Evolutionary conservation across 139 green algal species (phyloP).

Genomic region (Ulvella scutata): DNA sequence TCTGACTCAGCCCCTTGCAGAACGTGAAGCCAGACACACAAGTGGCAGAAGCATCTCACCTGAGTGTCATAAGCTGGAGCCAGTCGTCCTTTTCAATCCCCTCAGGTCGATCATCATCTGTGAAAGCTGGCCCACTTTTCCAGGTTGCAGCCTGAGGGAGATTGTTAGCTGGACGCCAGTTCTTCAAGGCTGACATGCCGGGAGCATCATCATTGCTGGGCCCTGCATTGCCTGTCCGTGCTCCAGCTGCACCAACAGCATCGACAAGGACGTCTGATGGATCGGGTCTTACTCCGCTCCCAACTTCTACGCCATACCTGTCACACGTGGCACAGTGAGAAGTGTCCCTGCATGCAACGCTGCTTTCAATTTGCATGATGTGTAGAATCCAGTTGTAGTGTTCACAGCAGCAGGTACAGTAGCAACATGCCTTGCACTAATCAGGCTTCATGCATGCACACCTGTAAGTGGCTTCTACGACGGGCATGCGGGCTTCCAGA

Average conservation of each 20-base stretch:
- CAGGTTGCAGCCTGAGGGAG: neutral
- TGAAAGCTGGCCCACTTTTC: neutral
- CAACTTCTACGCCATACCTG: neutral
- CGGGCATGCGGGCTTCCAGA: neutral
- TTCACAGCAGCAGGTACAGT: neutral
- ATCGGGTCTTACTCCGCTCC: neutral
- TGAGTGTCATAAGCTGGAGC: neutral
- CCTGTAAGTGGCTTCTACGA: neutral
- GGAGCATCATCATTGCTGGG: neutral
- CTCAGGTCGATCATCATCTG: neutral
- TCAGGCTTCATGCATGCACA: neutral
- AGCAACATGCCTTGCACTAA: neutral
- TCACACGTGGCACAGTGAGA: neutral
- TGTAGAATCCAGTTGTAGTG: neutral
- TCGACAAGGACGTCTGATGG: neutral
- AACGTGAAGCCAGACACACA: neutral
- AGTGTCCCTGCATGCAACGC: neutral
- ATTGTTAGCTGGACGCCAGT: neutral
- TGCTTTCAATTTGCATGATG: neutral
- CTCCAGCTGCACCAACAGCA: neutral
- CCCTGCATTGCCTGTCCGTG: neutral
- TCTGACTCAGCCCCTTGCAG: neutral
- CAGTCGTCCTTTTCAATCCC: neutral
- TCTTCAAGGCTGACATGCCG: neutral
- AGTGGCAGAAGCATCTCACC: neutral